Percentiles rank a stretch among this genome's conserved stretches.
Evolutionary conservation across 139 green algal species (phyloP).

Genomic region (Trebouxia sp.): DNA sequence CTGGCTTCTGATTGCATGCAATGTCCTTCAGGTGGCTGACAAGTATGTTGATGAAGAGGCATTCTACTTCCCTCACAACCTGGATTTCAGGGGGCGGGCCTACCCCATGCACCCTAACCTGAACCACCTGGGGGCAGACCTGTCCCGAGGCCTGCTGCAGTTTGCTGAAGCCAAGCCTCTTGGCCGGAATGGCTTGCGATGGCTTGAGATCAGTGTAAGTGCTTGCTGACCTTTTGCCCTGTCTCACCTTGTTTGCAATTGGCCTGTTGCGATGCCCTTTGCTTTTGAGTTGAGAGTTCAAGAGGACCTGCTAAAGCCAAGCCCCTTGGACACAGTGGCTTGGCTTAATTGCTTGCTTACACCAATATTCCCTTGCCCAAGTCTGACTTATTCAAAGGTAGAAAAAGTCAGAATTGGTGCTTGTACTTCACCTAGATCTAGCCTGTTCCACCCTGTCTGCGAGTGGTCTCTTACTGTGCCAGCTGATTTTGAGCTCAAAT

Average conservation of each 20-base stretch:
- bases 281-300: neutral
- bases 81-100: conserved; percentile 94
- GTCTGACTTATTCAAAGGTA: too few species aligned
- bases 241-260: neutral
- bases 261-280: neutral
- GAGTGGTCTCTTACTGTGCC: too few species aligned
- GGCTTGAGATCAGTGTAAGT: conserved; percentile 68
- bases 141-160: conserved; percentile 81
- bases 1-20: neutral
- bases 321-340: too few species aligned
- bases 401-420: too few species aligned
- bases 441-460: too few species aligned
- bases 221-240: neutral
- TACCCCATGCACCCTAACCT: conserved; percentile 96
- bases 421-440: too few species aligned
- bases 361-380: too few species aligned
- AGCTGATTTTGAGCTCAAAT: too few species aligned
- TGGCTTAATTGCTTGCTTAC: too few species aligned
- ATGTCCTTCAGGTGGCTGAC: conserved; percentile 42
- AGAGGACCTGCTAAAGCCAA: too few species aligned
- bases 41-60: conserved; percentile 54
- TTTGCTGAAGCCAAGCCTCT: conserved; percentile 78
- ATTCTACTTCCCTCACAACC: conserved; percentile 92
- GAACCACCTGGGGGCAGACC: conserved; percentile 92
- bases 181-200: conserved; percentile 78